These are phyloP conservation scores for Phaseolus lunatus DNA, from an alignment of 306 rosid species.

Conservation along the genomic window DNA sequence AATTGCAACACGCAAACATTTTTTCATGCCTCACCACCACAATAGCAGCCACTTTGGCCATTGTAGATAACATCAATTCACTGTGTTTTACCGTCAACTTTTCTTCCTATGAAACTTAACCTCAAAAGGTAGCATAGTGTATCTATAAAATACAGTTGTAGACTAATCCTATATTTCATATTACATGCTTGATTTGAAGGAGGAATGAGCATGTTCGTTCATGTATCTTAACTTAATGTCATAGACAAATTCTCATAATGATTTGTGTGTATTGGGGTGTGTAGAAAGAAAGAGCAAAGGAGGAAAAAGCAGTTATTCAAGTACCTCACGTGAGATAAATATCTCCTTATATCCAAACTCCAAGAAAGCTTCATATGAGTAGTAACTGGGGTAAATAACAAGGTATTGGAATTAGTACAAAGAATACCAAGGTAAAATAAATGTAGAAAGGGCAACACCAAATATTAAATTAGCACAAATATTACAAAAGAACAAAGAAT, in stretches of 20 bases:
- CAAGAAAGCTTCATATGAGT: constrained; percentile 89
- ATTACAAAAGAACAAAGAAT: constrained; percentile 13
- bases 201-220: constrained; percentile 14
- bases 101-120: constrained; percentile 1
- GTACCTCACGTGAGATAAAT: constrained; percentile 96
- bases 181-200: constrained; percentile 13
- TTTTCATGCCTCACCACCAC: too few species aligned
- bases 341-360: constrained; percentile 93
- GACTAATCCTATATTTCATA: constrained; percentile 20
- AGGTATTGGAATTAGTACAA: constrained; percentile 49
- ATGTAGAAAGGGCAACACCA: constrained; percentile 16
- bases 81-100: constrained; percentile 18
- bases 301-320: constrained; percentile 15
- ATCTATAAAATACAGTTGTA: constrained; percentile 20
- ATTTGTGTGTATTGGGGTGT: background rate
- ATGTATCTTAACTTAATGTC: constrained; percentile 6
- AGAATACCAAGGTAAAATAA: constrained; percentile 28
- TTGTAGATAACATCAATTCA: background rate
- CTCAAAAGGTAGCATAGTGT: constrained; percentile 11
- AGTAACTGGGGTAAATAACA: constrained; percentile 71
- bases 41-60: too few species aligned
- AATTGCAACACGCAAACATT: too few species aligned
- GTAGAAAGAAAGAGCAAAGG: constrained; percentile 7
- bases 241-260: background rate
- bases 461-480: constrained; percentile 17